Percentiles rank a stretch among this genome's conserved stretches.
Evolutionary conservation across 139 green algal genomes (phyloP).

Genomic region (Volvox africanus): DNA sequence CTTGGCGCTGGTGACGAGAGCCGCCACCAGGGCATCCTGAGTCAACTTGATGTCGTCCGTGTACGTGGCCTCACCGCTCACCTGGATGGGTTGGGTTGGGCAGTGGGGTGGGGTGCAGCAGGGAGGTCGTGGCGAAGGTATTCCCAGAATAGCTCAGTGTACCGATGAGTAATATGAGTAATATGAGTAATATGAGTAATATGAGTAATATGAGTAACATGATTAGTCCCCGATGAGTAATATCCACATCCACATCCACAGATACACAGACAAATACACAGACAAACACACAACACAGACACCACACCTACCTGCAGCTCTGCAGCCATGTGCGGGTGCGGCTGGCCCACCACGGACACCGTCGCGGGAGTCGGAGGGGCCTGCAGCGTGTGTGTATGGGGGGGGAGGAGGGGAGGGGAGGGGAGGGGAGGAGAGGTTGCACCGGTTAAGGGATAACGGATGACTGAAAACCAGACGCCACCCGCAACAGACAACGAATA

Average conservation of each 20-base stretch:
- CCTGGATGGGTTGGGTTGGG: constrained; percentile 63
- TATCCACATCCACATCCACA: too few relatives aligned
- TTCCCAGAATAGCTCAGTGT: too few relatives aligned
- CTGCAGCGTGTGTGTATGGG: not conserved
- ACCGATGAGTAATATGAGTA: too few relatives aligned
- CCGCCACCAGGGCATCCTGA: constrained; percentile 77
- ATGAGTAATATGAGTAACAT: too few relatives aligned
- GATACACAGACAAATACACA: too few relatives aligned
- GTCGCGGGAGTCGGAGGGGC: not conserved
- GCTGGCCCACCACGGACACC: constrained; percentile 79
- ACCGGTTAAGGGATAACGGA: not conserved
- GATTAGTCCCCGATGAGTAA: too few relatives aligned
- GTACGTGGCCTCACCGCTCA: constrained; percentile 92
- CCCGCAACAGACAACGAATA: too few relatives aligned
- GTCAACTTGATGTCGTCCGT: constrained; percentile 90
- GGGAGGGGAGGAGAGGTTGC: not conserved
- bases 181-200: too few relatives aligned
- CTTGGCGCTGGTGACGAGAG: constrained; percentile 82
- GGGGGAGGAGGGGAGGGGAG: not conserved
- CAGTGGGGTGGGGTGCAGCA: too few relatives aligned
- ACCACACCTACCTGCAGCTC: constrained; percentile 82
- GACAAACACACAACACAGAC: too few relatives aligned
- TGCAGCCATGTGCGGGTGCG: constrained; percentile 88
- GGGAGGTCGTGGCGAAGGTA: too few relatives aligned
- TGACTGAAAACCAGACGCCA: too few relatives aligned